Base-by-base conservation (phyloP, 225 moss, liverwort and hornwort genomes). In the Pseudisothecium myosuroides region DNA sequence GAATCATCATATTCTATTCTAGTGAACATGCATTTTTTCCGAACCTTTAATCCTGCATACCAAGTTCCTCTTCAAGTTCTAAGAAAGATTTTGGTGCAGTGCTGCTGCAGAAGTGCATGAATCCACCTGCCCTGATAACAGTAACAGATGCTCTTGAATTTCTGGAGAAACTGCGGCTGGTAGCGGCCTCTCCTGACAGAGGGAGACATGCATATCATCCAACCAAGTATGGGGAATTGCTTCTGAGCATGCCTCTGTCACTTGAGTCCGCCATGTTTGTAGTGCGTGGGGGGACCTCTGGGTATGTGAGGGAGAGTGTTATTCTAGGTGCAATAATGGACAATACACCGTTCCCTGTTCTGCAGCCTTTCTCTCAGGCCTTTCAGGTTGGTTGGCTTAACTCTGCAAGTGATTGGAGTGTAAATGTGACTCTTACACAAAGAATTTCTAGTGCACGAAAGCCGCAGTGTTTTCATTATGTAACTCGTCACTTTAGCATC, bases 41-140 rank as follows among this genome's bases (percentile, higher is more conserved):
- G 64, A 41, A 79, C 52, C 17, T 79, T 87, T 54, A 78, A 18
- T 55, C 34, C 32, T 78, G 41, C 55, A 11, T 54, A 66, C 55
- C 41, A 68, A 68, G 80, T 67, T 79, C 29, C 69, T 49, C 69
- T 69, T 72, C 59, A 37, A 60, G 69, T 75, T 71, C 43, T 85
- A 84, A 87, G 45, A 54, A 69, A n/a, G 79, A 58, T 88, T 59
- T 84, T 83, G 81, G n/a, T 88, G 92, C 89, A 95, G 95, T 91
- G 43, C 86, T 95, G 80, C 88, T 95, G 84, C 92, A 86, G 91
- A 95, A 92, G 90, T 93, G 95, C 91, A 93, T 95, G 91, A 95
- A 91, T 72, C 90, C 95, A 47, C 95, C 95, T 52, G 36, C 87
- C 43, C 22, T 62, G 49, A 88, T 92, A 31, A 95, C 93, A 54